These are phyloP conservation scores for Priceomyces carsonii DNA, from an alignment of 805 yeast genomes.

Conservation along the genomic window DNA sequence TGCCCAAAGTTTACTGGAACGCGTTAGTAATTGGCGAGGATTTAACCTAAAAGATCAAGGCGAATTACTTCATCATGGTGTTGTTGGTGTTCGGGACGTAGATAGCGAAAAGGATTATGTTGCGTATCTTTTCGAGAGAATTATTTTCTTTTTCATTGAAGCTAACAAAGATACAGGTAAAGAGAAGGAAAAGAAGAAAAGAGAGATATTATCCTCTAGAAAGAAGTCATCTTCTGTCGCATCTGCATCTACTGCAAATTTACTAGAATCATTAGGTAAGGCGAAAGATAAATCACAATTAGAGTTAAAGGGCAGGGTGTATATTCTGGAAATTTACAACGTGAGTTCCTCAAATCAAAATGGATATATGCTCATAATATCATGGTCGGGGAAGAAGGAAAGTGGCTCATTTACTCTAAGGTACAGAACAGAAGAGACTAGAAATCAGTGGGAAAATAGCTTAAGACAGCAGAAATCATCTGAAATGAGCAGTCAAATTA, in stretches of 20 bases:
- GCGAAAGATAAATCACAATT: slow-evolving; percentile 30
- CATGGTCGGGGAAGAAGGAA: slow-evolving; percentile 86
- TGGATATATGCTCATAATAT: slow-evolving; percentile 62
- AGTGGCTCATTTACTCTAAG: slow-evolving; percentile 82
- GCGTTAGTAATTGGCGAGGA: slow-evolving; percentile 92
- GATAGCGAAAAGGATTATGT: slow-evolving; percentile 83
- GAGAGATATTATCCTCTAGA: slow-evolving; percentile 43
- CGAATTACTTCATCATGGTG: slow-evolving; percentile 73
- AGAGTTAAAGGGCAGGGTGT: slow-evolving; percentile 80
- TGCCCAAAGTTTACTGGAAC: slow-evolving; percentile 64
- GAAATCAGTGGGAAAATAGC: slow-evolving; percentile 79
- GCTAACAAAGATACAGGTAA: slow-evolving; percentile 13
- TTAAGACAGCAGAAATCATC: slow-evolving; percentile 49
- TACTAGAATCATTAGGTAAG: slow-evolving; percentile 34
- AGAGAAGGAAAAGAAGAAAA: slow-evolving; percentile 35
- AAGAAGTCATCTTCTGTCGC: slow-evolving; percentile 50
- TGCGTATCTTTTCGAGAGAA: slow-evolving; percentile 80
- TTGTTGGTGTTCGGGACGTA: slow-evolving; percentile 66
- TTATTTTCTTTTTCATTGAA: slow-evolving; percentile 50
- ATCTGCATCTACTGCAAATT: slow-evolving; percentile 34
- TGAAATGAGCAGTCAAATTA: slow-evolving; percentile 41
- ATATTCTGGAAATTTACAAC: slow-evolving; percentile 62
- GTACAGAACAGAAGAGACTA: slow-evolving; percentile 78
- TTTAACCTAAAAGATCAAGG: slow-evolving; percentile 80
- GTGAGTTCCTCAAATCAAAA: slow-evolving; percentile 34